Base-by-base conservation (phyloP, 2,329 filamentous ascomycete species). In the Colletotrichum karsti region DNA sequence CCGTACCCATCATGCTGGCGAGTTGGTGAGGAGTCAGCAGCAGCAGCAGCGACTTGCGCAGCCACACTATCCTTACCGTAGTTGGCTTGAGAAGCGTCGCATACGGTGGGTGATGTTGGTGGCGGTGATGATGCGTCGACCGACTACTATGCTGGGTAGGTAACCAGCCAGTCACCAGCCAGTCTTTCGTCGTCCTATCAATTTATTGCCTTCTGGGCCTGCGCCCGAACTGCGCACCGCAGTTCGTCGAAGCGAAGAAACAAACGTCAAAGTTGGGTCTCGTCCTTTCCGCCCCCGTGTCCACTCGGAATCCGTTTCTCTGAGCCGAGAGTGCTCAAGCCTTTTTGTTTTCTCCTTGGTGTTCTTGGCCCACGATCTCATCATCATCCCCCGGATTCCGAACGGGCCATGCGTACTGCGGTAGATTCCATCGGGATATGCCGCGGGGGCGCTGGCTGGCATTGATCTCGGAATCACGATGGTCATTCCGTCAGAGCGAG, bases 111-210 rank as follows among this genome's bases (percentile, higher is more conserved):
- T 55, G 18, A 18, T 58, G 37, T 46, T 26, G 35, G 44, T 50
- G 57, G 57, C 42, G 57, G 57, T 41, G 44, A 44, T 60, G 57
- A 60, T 51, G 33, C 57, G 44, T 60, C 42, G 18, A n/a, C n/a
- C n/a, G n/a, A n/a, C n/a, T n/a, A n/a, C n/a, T n/a, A n/a, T n/a
- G n/a, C n/a, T n/a, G n/a, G n/a, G n/a, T n/a, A n/a, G n/a, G n/a
- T n/a, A n/a, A n/a, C n/a, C n/a, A n/a, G n/a, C n/a, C n/a, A n/a
- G n/a, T n/a, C n/a, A n/a, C n/a, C n/a, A n/a, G n/a, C n/a, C n/a
- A n/a, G 24, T 20, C 18, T 24, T 50, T 30, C 15, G 20, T 26
- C 56, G 56, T 50, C 57, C 44, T 6, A 60, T 50, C 30, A 37
- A 28, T 24, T 50, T 18, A 22, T 30, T 20, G n/a, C 22, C 53